Conservation (phyloP, 495 filamentous ascomycete species). For the Penicillium turbatum region DNA sequence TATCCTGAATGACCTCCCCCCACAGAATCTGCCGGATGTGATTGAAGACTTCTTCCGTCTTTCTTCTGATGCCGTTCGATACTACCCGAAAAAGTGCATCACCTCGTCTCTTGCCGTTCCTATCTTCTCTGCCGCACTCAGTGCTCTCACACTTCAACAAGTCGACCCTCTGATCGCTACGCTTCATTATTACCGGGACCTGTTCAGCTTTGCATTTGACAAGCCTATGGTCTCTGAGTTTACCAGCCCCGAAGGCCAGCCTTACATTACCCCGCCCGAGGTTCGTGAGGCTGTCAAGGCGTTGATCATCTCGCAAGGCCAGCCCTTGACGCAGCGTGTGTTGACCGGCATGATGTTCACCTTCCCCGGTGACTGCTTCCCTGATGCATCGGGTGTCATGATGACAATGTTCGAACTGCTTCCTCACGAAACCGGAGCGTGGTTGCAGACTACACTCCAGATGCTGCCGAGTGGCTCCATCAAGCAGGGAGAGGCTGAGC, state of each 20-base stretch:
- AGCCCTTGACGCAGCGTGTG: conserved; percentile 74
- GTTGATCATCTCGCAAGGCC: conserved; percentile 67
- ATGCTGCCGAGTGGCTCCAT: conserved; percentile 81
- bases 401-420: conserved; percentile 84
- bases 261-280: conserved; percentile 52
- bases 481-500: conserved; percentile 57
- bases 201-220: conserved; percentile 80
- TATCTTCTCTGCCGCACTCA: conserved; percentile 81
- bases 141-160: conserved; percentile 81
- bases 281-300: conserved; percentile 68
- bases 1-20: conserved; percentile 78
- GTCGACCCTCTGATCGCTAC: conserved; percentile 85
- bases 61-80: conserved; percentile 82
- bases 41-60: conserved; percentile 99
- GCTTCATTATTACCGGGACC: conserved; percentile 88
- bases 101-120: conserved; percentile 69
- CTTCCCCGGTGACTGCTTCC: conserved; percentile 90
- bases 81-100: conserved; percentile 80
- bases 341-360: conserved; percentile 98
- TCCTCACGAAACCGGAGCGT: conserved; percentile 67
- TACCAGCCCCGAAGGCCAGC: conserved; percentile 39
- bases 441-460: conserved; percentile 77
- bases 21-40: conserved; percentile 86
- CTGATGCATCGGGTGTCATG: conserved; percentile 88
- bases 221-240: conserved; percentile 71